Percentiles rank a stretch among this genome's conserved stretches.
Conservation (phyloP, 352 stramenopile genomes). For the Globisporangium nagaii region DNA sequence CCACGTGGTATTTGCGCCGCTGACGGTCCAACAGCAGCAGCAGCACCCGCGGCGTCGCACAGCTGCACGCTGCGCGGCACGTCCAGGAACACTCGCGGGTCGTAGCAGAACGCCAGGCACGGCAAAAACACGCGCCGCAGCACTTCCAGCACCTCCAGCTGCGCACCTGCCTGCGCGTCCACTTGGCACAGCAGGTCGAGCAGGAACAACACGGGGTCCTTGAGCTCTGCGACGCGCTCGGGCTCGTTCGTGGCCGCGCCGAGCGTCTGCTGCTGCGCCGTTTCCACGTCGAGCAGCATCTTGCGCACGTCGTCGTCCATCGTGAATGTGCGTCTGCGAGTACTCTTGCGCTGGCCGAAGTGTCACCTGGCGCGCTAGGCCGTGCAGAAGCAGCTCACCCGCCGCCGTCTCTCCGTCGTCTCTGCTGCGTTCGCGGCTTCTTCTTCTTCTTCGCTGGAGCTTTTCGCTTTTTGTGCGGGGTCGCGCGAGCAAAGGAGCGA, state of each 20-base stretch:
- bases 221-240: conserved; percentile 22
- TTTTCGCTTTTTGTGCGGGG: background rate
- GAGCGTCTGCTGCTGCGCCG: conserved; percentile 28
- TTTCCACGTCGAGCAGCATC: conserved; percentile 38
- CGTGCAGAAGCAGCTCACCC: background rate
- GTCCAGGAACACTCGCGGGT: conserved; percentile 30
- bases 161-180: conserved; percentile 11
- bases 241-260: conserved; percentile 17
- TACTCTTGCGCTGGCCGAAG: background rate
- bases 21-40: background rate
- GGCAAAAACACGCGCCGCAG: conserved; percentile 32
- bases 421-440: background rate
- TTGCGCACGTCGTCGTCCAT: conserved; percentile 16
- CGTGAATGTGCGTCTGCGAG: background rate
- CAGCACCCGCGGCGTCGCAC: background rate
- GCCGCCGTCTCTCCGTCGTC: background rate
- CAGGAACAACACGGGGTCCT: conserved; percentile 41
- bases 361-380: background rate
- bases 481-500: background rate
- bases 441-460: background rate
- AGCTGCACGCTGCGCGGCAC: background rate
- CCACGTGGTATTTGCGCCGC: background rate
- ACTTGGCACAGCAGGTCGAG: conserved; percentile 39
- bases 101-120: conserved; percentile 32
- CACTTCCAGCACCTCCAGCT: conserved; percentile 29